Evolutionary conservation across 2,329 filamentous ascomycete species (phyloP), one percentile per base, ranked within the genome.

Genomic region (Leptographium lundbergii): DNA sequence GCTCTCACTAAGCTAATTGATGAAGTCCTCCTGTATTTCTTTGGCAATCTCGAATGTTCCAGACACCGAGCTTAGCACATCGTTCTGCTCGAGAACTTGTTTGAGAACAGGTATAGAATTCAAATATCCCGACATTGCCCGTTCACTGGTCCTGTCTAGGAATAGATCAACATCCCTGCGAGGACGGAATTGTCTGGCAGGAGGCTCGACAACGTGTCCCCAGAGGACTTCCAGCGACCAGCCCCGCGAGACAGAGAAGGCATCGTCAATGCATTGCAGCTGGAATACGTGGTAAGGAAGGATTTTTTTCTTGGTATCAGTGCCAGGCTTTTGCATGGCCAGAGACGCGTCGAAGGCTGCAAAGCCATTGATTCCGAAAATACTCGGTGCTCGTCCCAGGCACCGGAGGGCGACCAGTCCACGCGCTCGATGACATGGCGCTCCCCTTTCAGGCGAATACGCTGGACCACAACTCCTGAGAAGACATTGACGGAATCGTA

Each of bases 401-500:
- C 70, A 2, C 75, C 74, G 0, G 61, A 61, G 2, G 65, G 56
- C 34, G 73, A 76, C 75, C 74, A 77, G 62, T 78, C 71, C 0
- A 76, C 69, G 1, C 57, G 62, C 56, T 74, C 72, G 29, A 70
- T 62, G 1, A 60, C 62, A 57, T 69, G 68, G 0, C 68, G 61
- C 60, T 76, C 65, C 3, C 69, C 71, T 54, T 67, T 69, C 52
- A 67, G 59, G 10, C 62, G 70, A 45, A 71, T 74, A 6, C 66
- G 67, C 57, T 76, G 70, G 1, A 75, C 66, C 22, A 76, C 72
- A 59, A 72, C 65, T 4, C 66, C 63, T 0, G 74, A 74, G 58
- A 71, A 77, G 5, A 75, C 29, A 56, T 77, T 79, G 62, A 80
- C 74, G 6, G 80, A 63, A 58, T 79, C 75, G 60, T 79, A 80